A percentile compares a stretch with the other conserved stretches of the same genome.
Evolutionary conservation across 169 alveolate species (phyloP).

Genomic region (Besnoitia besnoiti): DNA sequence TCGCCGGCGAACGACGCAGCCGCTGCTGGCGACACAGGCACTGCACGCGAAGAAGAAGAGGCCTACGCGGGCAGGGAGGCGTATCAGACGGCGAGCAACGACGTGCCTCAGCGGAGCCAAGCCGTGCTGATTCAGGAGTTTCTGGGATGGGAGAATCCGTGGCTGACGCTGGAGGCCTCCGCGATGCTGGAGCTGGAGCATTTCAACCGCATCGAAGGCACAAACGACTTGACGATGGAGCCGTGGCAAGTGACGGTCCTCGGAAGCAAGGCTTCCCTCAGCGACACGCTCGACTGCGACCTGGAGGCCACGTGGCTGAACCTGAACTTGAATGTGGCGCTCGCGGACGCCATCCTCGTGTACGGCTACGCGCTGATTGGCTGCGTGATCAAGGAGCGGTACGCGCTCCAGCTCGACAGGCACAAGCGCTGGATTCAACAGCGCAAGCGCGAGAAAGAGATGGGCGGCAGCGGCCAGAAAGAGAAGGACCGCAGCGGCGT

Average conservation of each 20-base stretch:
- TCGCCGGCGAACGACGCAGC: slow-evolving; percentile 11
- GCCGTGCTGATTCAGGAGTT: neutral
- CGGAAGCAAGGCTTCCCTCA: slow-evolving; percentile 51
- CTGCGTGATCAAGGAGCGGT: slow-evolving; percentile 37
- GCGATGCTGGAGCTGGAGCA: slow-evolving; percentile 38
- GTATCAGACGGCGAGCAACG: neutral
- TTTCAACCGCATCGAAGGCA: slow-evolving; percentile 45
- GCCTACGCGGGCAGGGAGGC: neutral
- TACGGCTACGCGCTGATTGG: slow-evolving; percentile 60
- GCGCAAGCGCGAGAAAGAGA: slow-evolving; percentile 22
- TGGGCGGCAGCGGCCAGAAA: slow-evolving; percentile 19
- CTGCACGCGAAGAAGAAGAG: neutral
- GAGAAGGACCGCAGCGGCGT: neutral
- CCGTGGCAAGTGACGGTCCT: slow-evolving; percentile 53
- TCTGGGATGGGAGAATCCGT: slow-evolving; percentile 33
- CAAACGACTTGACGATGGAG: slow-evolving; percentile 50
- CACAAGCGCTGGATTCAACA: slow-evolving; percentile 28
- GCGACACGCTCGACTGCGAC: slow-evolving; percentile 22
- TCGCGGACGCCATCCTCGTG: slow-evolving; percentile 49
- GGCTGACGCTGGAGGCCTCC: slow-evolving; percentile 23
- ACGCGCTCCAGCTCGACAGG: slow-evolving; percentile 25
- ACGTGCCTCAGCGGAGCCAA: neutral
- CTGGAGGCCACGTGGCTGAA: slow-evolving; percentile 55
- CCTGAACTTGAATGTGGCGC: slow-evolving; percentile 53
- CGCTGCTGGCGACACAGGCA: slow-evolving; percentile 22